Conservation (phyloP, 2,329 filamentous ascomycete genomes). For the Calonectria naviculata region DNA sequence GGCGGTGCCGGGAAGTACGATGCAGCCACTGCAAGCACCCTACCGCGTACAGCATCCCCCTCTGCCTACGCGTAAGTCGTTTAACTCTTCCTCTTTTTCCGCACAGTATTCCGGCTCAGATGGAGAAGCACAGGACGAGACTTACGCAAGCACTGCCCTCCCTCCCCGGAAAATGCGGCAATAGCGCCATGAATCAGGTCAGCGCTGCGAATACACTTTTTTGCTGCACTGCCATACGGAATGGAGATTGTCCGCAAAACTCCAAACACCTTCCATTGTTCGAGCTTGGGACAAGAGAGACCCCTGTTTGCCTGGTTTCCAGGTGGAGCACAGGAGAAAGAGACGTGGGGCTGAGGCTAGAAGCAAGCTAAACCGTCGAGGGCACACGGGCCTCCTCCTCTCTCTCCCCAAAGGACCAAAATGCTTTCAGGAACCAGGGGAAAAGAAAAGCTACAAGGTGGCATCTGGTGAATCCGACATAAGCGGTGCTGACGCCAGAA, state of each 20-base stretch:
- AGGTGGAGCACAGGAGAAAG: neutral
- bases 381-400: neutral
- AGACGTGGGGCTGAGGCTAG: neutral
- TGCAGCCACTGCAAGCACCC: slow-evolving; percentile 9
- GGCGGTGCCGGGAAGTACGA: neutral
- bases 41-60: neutral
- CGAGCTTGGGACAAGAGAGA: neutral
- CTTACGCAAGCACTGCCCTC: slow-evolving; percentile 2
- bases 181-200: neutral
- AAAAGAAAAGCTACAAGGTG: neutral
- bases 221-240: neutral
- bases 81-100: neutral
- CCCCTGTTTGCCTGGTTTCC: neutral
- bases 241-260: slow-evolving; percentile 3
- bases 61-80: neutral
- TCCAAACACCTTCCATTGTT: neutral
- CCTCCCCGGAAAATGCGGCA: neutral
- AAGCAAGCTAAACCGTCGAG: neutral
- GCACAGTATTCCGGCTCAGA: neutral
- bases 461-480: neutral
- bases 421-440: neutral
- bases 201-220: neutral
- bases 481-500: neutral
- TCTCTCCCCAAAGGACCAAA: neutral
- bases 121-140: neutral